Conservation (phyloP, 2,329 filamentous ascomycete genomes). For the Didymellaceae sp. region DNA sequence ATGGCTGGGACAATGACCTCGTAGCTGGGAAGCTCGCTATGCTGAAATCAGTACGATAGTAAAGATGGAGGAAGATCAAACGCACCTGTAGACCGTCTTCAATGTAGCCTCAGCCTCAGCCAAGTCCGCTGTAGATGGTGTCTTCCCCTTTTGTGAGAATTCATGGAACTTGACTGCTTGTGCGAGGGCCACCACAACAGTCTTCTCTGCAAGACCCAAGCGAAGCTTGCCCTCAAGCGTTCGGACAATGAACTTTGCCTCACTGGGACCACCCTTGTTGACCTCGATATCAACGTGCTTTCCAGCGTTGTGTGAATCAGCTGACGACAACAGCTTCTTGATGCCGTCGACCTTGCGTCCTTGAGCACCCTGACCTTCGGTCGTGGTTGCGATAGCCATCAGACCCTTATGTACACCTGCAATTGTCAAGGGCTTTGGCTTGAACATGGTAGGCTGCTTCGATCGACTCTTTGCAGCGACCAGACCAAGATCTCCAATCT, state of each 20-base stretch:
- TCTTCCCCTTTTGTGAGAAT: constrained; percentile 70
- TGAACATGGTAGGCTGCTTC: constrained; percentile 98
- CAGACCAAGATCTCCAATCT: constrained; percentile 92
- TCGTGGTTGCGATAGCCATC: constrained; percentile 84
- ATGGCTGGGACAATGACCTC: constrained; percentile 92
- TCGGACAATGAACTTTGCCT: constrained; percentile 91
- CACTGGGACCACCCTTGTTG: constrained; percentile 91
- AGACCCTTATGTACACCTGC: constrained; percentile 85
- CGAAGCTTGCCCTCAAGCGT: constrained; percentile 94
- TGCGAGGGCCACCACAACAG: constrained; percentile 85
- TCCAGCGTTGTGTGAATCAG: constrained; percentile 74
- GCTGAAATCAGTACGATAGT: constrained; percentile 42
- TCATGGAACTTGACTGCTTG: constrained; percentile 90
- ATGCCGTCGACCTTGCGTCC: constrained; percentile 90
- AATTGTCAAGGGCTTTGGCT: constrained; percentile 88
- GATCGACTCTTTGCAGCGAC: constrained; percentile 95
- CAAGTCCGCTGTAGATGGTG: constrained; percentile 76
- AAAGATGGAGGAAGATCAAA: too few species aligned
- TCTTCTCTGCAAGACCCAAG: constrained; percentile 89
- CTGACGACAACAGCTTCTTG: constrained; percentile 93
- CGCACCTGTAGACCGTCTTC: constrained; percentile 86
- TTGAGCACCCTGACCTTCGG: constrained; percentile 85
- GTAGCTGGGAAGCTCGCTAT: constrained; percentile 92
- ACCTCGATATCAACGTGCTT: constrained; percentile 79
- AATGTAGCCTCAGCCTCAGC: constrained; percentile 83